These are phyloP conservation scores for Blastocystis sp. DNA, from an alignment of 352 stramenopile genomes.

Conservation along the genomic window DNA sequence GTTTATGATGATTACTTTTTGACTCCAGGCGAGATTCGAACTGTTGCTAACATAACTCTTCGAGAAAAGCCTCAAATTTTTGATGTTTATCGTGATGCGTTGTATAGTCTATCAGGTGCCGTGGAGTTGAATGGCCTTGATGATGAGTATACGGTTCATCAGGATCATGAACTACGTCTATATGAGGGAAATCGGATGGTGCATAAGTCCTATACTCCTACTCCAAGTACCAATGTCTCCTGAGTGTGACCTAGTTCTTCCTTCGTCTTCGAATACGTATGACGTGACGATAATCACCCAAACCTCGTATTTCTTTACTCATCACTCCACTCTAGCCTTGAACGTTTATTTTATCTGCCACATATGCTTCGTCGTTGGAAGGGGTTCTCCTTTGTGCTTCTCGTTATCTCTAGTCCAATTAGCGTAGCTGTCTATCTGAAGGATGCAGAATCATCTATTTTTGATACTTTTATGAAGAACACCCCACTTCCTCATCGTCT, in stretches of 20 bases:
- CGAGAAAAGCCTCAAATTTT: background rate
- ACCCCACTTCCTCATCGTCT: background rate
- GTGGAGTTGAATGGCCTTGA: background rate
- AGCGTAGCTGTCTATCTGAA: background rate
- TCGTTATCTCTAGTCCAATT: background rate
- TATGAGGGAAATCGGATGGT: background rate
- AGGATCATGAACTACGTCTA: background rate
- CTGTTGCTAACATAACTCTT: background rate
- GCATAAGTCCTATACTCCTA: background rate
- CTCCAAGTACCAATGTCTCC: background rate
- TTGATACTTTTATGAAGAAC: background rate
- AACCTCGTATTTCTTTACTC: background rate
- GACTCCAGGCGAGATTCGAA: background rate
- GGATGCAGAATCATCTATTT: background rate
- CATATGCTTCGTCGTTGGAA: constrained; percentile 1
- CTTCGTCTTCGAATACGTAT: background rate
- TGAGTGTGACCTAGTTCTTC: background rate
- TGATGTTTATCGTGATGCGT: background rate
- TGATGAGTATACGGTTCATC: background rate
- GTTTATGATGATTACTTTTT: background rate
- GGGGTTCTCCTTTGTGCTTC: background rate
- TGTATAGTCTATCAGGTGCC: background rate
- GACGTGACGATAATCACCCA: constrained; percentile 31
- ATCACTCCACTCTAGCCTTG: background rate
- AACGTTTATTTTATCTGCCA: constrained; percentile 23